These are phyloP conservation scores for Aspergillus luchuensis DNA, from an alignment of 2,329 filamentous ascomycete genomes.

Conservation along the genomic window DNA sequence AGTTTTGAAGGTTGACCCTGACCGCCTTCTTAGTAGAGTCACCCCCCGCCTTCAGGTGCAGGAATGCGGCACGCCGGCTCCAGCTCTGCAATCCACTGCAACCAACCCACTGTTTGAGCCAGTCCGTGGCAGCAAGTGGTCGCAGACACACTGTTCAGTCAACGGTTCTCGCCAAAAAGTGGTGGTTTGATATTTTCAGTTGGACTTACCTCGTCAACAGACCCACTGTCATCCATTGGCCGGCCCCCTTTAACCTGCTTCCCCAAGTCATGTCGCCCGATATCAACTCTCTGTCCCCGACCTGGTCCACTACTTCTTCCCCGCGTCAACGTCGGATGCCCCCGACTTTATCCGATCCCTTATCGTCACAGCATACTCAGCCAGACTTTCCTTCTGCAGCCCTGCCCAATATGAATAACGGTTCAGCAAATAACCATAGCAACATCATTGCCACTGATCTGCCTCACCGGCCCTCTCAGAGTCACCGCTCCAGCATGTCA, in stretches of 20 bases:
- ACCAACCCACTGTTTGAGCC: not conserved
- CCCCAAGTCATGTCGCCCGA: slow-evolving; percentile 65
- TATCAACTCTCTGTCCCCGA: slow-evolving; percentile 69
- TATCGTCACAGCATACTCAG: slow-evolving; percentile 47
- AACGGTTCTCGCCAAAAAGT: too few relatives aligned
- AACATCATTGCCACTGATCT: slow-evolving; percentile 76
- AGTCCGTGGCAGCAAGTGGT: not conserved
- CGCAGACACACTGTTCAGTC: not conserved
- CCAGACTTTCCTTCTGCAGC: slow-evolving; percentile 12
- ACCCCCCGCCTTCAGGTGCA: slow-evolving; percentile 4
- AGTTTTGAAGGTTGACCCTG: not conserved
- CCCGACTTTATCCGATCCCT: slow-evolving; percentile 60
- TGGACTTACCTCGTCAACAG: not conserved
- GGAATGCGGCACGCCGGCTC: not conserved
- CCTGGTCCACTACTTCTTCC: slow-evolving; percentile 49
- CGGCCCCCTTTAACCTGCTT: not conserved
- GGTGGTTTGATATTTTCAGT: not conserved
- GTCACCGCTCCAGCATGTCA: slow-evolving; percentile 40
- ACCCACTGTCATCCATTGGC: too few relatives aligned
- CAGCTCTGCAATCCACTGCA: slow-evolving; percentile 1
- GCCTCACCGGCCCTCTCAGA: slow-evolving; percentile 37
- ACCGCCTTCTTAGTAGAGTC: slow-evolving; percentile 6
- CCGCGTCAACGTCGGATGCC: slow-evolving; percentile 37
- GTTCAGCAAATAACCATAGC: slow-evolving; percentile 52
- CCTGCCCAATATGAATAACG: slow-evolving; percentile 17